These are phyloP conservation scores for Penicillium sclerotiorum DNA, from an alignment of 2,329 filamentous ascomycete genomes.

Conservation along the genomic window DNA sequence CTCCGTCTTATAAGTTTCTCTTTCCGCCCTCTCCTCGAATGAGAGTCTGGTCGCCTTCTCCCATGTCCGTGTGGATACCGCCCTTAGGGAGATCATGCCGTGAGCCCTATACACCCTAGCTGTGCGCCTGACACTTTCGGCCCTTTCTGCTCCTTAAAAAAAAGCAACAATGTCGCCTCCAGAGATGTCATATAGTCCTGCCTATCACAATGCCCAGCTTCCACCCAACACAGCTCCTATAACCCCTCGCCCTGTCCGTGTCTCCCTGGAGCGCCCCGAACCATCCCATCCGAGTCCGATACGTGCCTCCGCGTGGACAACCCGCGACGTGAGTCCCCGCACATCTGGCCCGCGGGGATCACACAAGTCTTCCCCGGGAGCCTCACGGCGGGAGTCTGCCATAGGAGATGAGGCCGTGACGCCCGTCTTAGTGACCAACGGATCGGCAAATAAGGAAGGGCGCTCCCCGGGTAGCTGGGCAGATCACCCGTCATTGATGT, in stretches of 20 bases:
- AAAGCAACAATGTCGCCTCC: conserved; percentile 35
- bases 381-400: conserved; percentile 26
- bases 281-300: conserved; percentile 10
- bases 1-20: conserved; percentile 20
- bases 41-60: conserved; percentile 1
- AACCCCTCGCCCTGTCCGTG: conserved; percentile 22
- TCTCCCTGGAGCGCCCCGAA: conserved; percentile 23
- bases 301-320: conserved; percentile 16
- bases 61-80: conserved; percentile 10
- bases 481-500: conserved; percentile 39
- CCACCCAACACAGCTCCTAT: conserved; percentile 27
- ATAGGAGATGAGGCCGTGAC: conserved; percentile 28
- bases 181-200: conserved; percentile 41
- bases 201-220: conserved; percentile 35
- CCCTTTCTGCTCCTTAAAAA: no score
- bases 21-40: conserved; percentile 21
- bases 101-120: conserved; percentile 22
- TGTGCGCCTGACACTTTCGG: conserved; percentile 24
- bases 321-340: conserved; percentile 22
- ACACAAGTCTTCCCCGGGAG: conserved; percentile 24
- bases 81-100: conserved; percentile 23
- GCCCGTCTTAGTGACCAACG: conserved; percentile 29
- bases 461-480: conserved; percentile 35
- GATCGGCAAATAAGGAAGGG: conserved; percentile 33
- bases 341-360: conserved; percentile 29